Percentiles rank a stretch among this genome's conserved stretches.
Evolutionary conservation across 768 basidiomycete genomes (phyloP).

Genomic region (Rhizopogon sp.): DNA sequence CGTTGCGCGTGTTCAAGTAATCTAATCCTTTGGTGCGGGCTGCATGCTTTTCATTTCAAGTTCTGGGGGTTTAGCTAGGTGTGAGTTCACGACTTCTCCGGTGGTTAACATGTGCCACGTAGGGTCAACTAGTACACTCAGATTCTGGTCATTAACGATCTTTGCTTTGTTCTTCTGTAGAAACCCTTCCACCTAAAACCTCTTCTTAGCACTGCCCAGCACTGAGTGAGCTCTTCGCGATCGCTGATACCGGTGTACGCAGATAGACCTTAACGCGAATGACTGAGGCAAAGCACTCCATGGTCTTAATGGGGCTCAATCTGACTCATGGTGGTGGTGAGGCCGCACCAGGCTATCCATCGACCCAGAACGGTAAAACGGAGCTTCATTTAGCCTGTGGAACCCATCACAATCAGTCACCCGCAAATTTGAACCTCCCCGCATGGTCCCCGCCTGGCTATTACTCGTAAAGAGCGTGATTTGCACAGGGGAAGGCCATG

Average conservation of each 20-base stretch:
- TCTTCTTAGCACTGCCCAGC: not conserved
- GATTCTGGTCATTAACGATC: not conserved
- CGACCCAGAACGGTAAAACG: not conserved
- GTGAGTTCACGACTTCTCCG: not conserved
- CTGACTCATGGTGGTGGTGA: not conserved
- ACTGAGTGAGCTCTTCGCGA: not conserved
- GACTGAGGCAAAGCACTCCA: not conserved
- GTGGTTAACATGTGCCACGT: not conserved
- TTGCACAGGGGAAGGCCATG: not conserved
- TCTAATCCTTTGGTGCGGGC: not conserved
- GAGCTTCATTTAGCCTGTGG: not conserved
- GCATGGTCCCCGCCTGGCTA: not conserved
- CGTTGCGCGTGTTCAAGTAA: not conserved
- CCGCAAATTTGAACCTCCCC: not conserved
- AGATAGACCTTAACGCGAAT: not conserved
- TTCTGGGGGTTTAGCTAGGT: not conserved
- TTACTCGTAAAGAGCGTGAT: not conserved
- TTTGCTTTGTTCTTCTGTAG: not conserved
- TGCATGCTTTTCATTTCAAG: not conserved
- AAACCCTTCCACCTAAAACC: not conserved
- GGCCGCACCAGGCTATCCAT: not conserved
- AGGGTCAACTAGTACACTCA: not conserved
- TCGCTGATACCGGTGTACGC: not conserved
- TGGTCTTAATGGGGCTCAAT: not conserved
- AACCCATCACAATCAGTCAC: not conserved